Conservation (phyloP, 2,329 filamentous ascomycete genomes). For the Aureobasidium pullulans region DNA sequence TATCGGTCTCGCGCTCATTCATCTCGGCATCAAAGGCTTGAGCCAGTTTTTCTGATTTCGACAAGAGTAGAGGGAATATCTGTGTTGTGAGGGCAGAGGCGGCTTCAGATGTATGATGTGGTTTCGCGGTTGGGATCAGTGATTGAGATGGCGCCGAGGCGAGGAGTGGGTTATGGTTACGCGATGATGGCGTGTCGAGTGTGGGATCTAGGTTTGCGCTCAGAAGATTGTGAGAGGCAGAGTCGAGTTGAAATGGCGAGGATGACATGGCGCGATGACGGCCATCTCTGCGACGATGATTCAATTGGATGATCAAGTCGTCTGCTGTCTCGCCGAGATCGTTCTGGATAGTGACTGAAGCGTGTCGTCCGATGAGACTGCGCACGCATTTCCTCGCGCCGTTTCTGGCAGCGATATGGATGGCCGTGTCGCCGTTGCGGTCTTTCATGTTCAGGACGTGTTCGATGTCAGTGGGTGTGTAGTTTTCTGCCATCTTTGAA, state of each 20-base stretch:
- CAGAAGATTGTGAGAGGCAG: slow-evolving; percentile 16
- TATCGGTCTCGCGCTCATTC: slow-evolving; percentile 57
- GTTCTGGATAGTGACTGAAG: slow-evolving; percentile 76
- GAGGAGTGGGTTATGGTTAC: slow-evolving; percentile 2
- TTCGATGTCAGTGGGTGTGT: slow-evolving; percentile 69
- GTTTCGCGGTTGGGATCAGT: slow-evolving; percentile 18
- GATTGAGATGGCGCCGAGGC: background rate
- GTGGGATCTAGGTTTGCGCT: background rate
- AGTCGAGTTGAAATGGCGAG: slow-evolving; percentile 42
- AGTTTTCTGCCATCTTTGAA: slow-evolving; percentile 73
- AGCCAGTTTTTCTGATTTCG: slow-evolving; percentile 37
- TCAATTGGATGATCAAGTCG: slow-evolving; percentile 67
- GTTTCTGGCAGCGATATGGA: slow-evolving; percentile 79
- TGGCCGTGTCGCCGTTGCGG: slow-evolving; percentile 81
- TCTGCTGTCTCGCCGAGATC: slow-evolving; percentile 75
- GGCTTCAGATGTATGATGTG: slow-evolving; percentile 35
- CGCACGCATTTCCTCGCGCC: slow-evolving; percentile 69
- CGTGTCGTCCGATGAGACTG: slow-evolving; percentile 65
- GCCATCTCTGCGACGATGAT: slow-evolving; percentile 51
- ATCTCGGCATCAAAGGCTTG: slow-evolving; percentile 64
- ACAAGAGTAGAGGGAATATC: slow-evolving; percentile 50
- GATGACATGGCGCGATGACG: slow-evolving; percentile 65
- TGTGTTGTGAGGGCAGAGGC: slow-evolving; percentile 55
- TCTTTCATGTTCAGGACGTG: slow-evolving; percentile 76
- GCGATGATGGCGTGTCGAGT: background rate